Evolutionary conservation across 2,329 filamentous ascomycete species (phyloP).

Genomic region (Aureobasidium lini): DNA sequence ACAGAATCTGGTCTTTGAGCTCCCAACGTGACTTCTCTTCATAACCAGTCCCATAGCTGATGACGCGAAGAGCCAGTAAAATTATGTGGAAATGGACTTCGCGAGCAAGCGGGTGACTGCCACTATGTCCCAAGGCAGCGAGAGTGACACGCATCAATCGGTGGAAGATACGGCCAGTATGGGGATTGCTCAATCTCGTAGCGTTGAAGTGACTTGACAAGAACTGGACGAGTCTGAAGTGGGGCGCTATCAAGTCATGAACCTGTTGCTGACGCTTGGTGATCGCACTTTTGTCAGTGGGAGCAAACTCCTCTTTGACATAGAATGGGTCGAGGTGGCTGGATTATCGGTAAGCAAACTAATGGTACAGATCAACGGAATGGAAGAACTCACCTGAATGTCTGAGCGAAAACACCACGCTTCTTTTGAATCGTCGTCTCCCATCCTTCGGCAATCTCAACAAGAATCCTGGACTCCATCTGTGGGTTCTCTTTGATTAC

Average conservation of each 20-base stretch:
- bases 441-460: slow-evolving; percentile 85
- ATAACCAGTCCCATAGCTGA: slow-evolving; percentile 60
- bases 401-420: slow-evolving; percentile 71
- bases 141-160: slow-evolving; percentile 75
- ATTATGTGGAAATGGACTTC: slow-evolving; percentile 89
- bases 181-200: slow-evolving; percentile 72
- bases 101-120: slow-evolving; percentile 75
- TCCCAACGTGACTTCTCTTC: slow-evolving; percentile 66
- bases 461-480: slow-evolving; percentile 77
- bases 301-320: slow-evolving; percentile 83
- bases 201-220: slow-evolving; percentile 93
- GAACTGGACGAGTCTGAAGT: slow-evolving; percentile 79
- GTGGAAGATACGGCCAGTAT: slow-evolving; percentile 74
- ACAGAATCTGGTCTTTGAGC: slow-evolving; percentile 81
- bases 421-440: slow-evolving; percentile 71
- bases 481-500: slow-evolving; percentile 92
- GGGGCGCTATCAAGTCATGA: slow-evolving; percentile 78
- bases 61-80: slow-evolving; percentile 70
- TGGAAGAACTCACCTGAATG: slow-evolving; percentile 50
- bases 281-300: slow-evolving; percentile 71
- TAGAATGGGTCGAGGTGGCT: slow-evolving; percentile 79
- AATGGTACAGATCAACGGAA: not conserved
- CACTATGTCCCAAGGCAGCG: slow-evolving; percentile 61
- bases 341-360: not conserved
- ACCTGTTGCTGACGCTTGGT: slow-evolving; percentile 69